Conservation (phyloP, 2,329 filamentous ascomycete genomes). For the Colletotrichum noveboracense region DNA sequence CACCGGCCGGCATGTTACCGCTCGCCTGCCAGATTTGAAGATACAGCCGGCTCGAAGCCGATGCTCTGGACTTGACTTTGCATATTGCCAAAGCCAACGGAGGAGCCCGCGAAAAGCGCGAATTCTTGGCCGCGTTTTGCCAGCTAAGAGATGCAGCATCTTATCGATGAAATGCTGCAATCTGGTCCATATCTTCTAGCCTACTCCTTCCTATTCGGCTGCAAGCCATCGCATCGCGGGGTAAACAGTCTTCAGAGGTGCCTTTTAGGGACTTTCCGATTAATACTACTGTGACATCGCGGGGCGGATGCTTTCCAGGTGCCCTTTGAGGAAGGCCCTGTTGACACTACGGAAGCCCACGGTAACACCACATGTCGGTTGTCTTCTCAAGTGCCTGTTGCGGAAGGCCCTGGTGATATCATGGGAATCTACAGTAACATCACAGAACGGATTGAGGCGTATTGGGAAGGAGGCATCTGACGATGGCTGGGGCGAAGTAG, state of each 20-base stretch:
- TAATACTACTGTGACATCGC: background rate
- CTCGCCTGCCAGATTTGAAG: background rate
- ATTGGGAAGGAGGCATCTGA: conserved; percentile 14
- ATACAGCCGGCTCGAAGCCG: background rate
- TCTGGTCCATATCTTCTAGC: background rate
- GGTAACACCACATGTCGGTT: background rate
- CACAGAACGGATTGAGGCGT: background rate
- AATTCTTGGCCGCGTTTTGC: background rate
- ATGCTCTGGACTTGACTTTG: background rate
- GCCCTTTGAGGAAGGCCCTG: conserved; percentile 8
- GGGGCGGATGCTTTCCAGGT: background rate
- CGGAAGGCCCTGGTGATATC: background rate
- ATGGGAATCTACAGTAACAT: background rate
- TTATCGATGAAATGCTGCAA: background rate
- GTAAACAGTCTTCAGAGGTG: background rate
- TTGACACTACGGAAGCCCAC: background rate
- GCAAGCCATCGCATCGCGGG: background rate
- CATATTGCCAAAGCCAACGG: background rate
- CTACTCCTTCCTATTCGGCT: conserved; percentile 16
- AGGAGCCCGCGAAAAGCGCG: background rate
- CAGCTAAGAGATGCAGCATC: background rate
- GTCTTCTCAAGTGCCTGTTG: background rate
- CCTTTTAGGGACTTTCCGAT: background rate
- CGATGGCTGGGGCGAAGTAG: background rate
- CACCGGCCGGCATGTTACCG: background rate